Percentiles rank a stretch among this genome's conserved stretches.
These are phyloP conservation scores for Wickerhamiella cacticola DNA, from an alignment of 805 yeast genomes.

Conservation along the genomic window DNA sequence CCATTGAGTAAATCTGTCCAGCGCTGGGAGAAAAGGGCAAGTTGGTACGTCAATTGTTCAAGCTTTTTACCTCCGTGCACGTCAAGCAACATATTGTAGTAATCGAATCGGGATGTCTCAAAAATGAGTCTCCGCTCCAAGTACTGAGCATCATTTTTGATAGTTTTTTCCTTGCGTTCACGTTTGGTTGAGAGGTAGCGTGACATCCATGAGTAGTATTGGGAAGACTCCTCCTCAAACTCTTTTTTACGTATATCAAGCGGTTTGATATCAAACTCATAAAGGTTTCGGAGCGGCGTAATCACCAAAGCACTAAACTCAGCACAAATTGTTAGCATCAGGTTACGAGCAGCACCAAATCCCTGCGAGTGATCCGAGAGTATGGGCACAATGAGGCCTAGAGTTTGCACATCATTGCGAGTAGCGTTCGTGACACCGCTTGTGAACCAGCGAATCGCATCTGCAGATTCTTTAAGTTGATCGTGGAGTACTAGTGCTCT, in stretches of 20 bases:
- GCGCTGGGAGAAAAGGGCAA: conserved; percentile 30
- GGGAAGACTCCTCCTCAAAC: conserved; percentile 35
- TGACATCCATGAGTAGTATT: conserved; percentile 36
- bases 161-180: conserved; percentile 26
- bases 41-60: conserved; percentile 30
- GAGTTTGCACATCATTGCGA: conserved; percentile 25
- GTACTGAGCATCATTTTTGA: conserved; percentile 32
- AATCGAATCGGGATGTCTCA: conserved; percentile 34
- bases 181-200: conserved; percentile 32
- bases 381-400: conserved; percentile 26
- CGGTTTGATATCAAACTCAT: conserved; percentile 33
- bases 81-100: conserved; percentile 32
- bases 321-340: conserved; percentile 20
- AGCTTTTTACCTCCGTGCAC: conserved; percentile 34
- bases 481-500: conserved; percentile 27
- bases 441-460: conserved; percentile 28
- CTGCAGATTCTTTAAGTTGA: conserved; percentile 27
- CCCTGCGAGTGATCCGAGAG: conserved; percentile 20
- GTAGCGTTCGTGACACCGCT: conserved; percentile 27
- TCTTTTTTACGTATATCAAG: conserved; percentile 33
- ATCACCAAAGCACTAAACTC: conserved; percentile 29
- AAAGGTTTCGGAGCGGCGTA: conserved; percentile 31
- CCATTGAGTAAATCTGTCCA: conserved; percentile 25
- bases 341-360: conserved; percentile 22
- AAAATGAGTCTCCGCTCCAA: conserved; percentile 31